Evolutionary conservation across 192 early-diverging fungal species (phyloP), one percentile per base, ranked within the genome.

Genomic region (Backusella morwellensis): DNA sequence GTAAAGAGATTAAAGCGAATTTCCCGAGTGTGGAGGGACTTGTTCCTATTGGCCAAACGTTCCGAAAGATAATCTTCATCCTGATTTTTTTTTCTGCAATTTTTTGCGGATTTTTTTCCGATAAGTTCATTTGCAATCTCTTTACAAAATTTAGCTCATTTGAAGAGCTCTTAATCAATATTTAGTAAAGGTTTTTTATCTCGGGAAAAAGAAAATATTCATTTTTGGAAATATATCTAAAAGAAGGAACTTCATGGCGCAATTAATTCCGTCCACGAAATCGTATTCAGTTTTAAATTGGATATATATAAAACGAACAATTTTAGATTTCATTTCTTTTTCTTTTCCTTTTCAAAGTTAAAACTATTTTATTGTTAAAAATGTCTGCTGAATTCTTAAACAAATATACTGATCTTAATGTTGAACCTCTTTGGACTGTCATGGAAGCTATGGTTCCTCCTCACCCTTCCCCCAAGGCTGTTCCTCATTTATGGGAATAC

Each of bases 361-460:
- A 26, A 63, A 29, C 8, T 29, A 26, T 29, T 29, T 29, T 29
- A 12, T 63, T 12, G 8, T 32, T 29, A 29, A 63, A 63, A 63
- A 63, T 63, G 56, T 63, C 56, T 29, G 35, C 35, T 47, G 70
- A 44, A 36, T 71, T 71, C 41, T 71, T 71, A 26, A 42, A 35
- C 23, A 71, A 41, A 36, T 71, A 40, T 26, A 23, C 70, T 71
- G 70, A 71, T 42, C 35, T 71, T 23, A 71, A 71, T 42, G 23
- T 42, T 23, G 70, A 71, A 42, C 70, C 70, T 42, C 41, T 71
- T 6, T 71, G 70, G 70, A 71, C 70, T 26, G 70, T 71, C 38
- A 71, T 71, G 70, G 70, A 71, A 42, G 41, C 70, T 2, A 71
- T 71, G 70, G 70, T 71, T 41, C 70, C 70, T 71, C 70, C 70